These are phyloP conservation scores for Daucus carota DNA, from an alignment of 129 eudicot species.

Conservation along the genomic window DH1_v3.0 NC_030384.2:46453001-46453500, in stretches of 20 bases:
- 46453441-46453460: conserved; percentile 27
- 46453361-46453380: not conserved
- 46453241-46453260: too few relatives aligned
- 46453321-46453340: too few relatives aligned
- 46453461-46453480: conserved; percentile 21
- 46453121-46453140: too few relatives aligned
- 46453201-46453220: not conserved
- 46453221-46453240: not conserved
- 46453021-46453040: conserved; percentile 16
- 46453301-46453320: too few relatives aligned
- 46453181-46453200: not conserved
- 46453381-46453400: conserved; percentile 15
- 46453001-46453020: not conserved
- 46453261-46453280: too few relatives aligned
- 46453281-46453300: too few relatives aligned
- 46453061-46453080: not conserved
- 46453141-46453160: not conserved
- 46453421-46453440: conserved; percentile 18
- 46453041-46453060: not conserved
- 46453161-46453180: not conserved
- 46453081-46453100: not conserved
- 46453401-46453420: conserved; percentile 5
- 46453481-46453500: conserved; percentile 22
- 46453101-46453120: too few relatives aligned
- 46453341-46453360: not conserved